Conservation (phyloP, 2,329 filamentous ascomycete genomes). For the Aureobasidium musti region DNA sequence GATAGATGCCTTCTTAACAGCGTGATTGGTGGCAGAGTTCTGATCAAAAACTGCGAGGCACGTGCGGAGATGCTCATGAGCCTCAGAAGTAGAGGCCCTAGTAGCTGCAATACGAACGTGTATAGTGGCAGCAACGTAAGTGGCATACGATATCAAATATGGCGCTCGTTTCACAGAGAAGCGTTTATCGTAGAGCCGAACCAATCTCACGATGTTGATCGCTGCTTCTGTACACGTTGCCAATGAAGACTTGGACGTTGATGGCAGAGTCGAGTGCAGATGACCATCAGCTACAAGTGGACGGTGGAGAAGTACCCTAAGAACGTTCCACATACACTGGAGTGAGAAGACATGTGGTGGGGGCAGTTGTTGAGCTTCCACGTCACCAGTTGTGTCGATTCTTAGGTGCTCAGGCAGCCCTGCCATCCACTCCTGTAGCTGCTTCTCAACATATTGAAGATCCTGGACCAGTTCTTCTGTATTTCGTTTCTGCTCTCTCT, state of each 20-base stretch:
- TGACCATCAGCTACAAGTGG: conserved; percentile 57
- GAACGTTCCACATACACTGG: conserved; percentile 50
- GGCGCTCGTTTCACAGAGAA: conserved; percentile 54
- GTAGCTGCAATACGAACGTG: conserved; percentile 53
- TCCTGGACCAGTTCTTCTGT: conserved; percentile 1
- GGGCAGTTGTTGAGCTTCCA: neutral
- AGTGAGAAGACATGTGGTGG: conserved; percentile 21
- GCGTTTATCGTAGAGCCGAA: conserved; percentile 49
- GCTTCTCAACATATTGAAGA: neutral
- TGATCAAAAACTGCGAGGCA: conserved; percentile 53
- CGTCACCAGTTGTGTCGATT: neutral
- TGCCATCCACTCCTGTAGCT: conserved; percentile 10
- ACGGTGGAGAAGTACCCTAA: conserved; percentile 57
- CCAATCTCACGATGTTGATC: conserved; percentile 48
- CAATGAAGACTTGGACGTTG: conserved; percentile 33
- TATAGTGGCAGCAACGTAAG: conserved; percentile 58
- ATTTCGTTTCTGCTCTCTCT: conserved; percentile 32
- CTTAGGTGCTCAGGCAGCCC: neutral
- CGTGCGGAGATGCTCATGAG: conserved; percentile 46
- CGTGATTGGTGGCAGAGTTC: conserved; percentile 56
- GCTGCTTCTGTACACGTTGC: conserved; percentile 53
- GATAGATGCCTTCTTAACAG: conserved; percentile 50
- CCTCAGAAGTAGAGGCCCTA: conserved; percentile 44
- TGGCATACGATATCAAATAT: conserved; percentile 59
- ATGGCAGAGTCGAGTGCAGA: conserved; percentile 9